A percentile compares a stretch with the other conserved stretches of the same genome.
Evolutionary conservation across 371 early-diverging fungal species (phyloP).

Genomic region (Actinomortierella ambigua): DNA sequence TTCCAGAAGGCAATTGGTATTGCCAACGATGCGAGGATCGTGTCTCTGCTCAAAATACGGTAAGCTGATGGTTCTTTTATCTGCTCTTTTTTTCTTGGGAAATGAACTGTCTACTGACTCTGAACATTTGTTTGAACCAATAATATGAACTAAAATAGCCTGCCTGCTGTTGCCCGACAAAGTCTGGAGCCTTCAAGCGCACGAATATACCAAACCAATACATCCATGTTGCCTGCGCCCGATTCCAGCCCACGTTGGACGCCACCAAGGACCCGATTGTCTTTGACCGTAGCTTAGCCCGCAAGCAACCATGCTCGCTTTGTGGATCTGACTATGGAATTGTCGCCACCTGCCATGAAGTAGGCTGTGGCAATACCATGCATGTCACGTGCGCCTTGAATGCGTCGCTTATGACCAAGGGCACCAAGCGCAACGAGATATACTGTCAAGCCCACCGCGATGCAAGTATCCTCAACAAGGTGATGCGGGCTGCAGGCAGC

Average conservation of each 20-base stretch:
- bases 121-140: not conserved
- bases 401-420: slow-evolving; percentile 17
- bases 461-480: slow-evolving; percentile 13
- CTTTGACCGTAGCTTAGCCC: slow-evolving; percentile 16
- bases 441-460: slow-evolving; percentile 33
- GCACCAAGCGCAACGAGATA: slow-evolving; percentile 11
- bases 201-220: slow-evolving; percentile 55
- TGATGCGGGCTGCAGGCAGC: slow-evolving; percentile 2
- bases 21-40: slow-evolving; percentile 58
- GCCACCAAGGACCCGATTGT: slow-evolving; percentile 19
- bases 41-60: slow-evolving; percentile 46
- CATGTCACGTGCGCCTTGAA: slow-evolving; percentile 43
- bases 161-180: slow-evolving; percentile 55
- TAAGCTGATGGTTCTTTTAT: slow-evolving; percentile 16
- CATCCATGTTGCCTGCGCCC: slow-evolving; percentile 65
- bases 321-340: slow-evolving; percentile 32
- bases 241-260: slow-evolving; percentile 23
- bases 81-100: not conserved
- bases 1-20: slow-evolving; percentile 61
- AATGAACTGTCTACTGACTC: too few relatives aligned
- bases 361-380: slow-evolving; percentile 20
- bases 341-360: slow-evolving; percentile 22
- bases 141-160: slow-evolving; percentile 34
- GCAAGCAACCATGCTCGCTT: slow-evolving; percentile 18
- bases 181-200: slow-evolving; percentile 56